Base-by-base conservation (phyloP, 2,329 filamentous ascomycete species). In the Clonostachys sp. region DNA sequence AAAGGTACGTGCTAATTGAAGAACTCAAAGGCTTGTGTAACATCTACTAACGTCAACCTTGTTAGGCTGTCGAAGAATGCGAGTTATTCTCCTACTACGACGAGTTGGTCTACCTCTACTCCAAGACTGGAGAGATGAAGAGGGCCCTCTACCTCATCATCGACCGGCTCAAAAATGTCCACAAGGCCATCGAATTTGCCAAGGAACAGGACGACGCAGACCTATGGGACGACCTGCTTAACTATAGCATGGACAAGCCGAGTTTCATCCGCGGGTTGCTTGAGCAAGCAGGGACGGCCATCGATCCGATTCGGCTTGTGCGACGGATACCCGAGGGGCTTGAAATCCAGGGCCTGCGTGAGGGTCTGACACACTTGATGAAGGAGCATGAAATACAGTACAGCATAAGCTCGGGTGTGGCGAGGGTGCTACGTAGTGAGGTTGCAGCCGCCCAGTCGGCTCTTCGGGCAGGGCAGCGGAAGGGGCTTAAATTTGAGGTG, bases 161-260 rank as follows among this genome's bases (percentile, higher is more conserved):
- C 52, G 90, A 95, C 58, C 85, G 90, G n/a, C 78, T 99, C 6
- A 84, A 85, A 49, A 89, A 99, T 61, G 91, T 97, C 44, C 87
- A 86, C 44, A 91, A 94, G 55, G 94, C 94, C 9, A 99, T 99
- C 55, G 80, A 86, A 2, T 99, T 99, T 59, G 91, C 91, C 46
- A 96, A 96, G 64, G 86, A 91, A 51, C 91, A 97, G 61, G 85
- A 94, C 53, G 91, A 96, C 57, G 84, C 86, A 0, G 91, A 96
- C 56, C 77, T 99, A 0, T 99, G 94, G 94, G 88, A 96, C 53
- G 91, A 97, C 59, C 76, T 99, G 8, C 80, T 99, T 6, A 84
- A 92, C 56, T 97, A 97, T 65, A 92, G 88, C 51, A 97, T 99
- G 94, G 91, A 96, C 68, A 96, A 96, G 61, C 94, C 94, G 1